Percentiles rank a stretch among this genome's conserved stretches.
phyloP scores from a whole-genome alignment of 108 stramenopile species.

The Phaeodactylum tricornutum region DNA sequence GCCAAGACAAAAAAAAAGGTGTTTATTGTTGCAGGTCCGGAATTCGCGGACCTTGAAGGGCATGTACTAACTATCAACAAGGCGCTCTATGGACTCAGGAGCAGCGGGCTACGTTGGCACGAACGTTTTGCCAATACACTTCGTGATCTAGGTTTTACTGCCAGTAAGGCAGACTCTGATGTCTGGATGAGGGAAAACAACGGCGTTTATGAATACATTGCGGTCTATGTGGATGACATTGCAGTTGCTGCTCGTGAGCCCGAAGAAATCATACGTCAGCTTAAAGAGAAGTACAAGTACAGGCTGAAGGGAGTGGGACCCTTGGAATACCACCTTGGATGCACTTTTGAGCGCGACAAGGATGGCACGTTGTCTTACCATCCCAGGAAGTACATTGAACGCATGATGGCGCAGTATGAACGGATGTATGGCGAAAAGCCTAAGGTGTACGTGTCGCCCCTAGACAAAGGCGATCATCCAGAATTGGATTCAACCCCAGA shows the following conservation, averaged over 20 bases:
- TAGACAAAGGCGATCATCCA: conserved; percentile 19
- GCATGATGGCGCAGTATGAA: too few species aligned
- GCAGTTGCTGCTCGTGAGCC: conserved; percentile 7
- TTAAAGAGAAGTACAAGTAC: conserved; percentile 8
- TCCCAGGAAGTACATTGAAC: conserved; percentile 15
- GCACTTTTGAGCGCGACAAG: background rate
- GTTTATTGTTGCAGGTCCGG: conserved; percentile 31
- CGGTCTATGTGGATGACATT: conserved; percentile 25
- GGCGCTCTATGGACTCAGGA: conserved; percentile 25
- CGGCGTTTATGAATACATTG: conserved; percentile 25
- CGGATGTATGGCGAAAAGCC: too few species aligned
- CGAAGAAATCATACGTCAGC: background rate
- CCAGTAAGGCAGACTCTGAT: conserved; percentile 24
- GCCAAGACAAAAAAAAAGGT: conserved; percentile 20
- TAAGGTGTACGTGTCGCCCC: too few species aligned
- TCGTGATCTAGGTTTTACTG: conserved; percentile 12
- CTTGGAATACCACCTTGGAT: conserved; percentile 8
- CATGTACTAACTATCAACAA: conserved; percentile 14
- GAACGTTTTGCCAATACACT: conserved; percentile 9
- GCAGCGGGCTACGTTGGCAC: conserved; percentile 5
- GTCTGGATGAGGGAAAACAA: conserved; percentile 16
- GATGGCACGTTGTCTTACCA: conserved; percentile 7
- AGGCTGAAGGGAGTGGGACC: conserved; percentile 17
- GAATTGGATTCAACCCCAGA: conserved; percentile 11
- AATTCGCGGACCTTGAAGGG: conserved; percentile 24